Percentiles rank a stretch among this genome's conserved stretches.
phyloP scores from a whole-genome alignment of 495 filamentous ascomycete genomes.

The Xylaria bambusicola region DNA sequence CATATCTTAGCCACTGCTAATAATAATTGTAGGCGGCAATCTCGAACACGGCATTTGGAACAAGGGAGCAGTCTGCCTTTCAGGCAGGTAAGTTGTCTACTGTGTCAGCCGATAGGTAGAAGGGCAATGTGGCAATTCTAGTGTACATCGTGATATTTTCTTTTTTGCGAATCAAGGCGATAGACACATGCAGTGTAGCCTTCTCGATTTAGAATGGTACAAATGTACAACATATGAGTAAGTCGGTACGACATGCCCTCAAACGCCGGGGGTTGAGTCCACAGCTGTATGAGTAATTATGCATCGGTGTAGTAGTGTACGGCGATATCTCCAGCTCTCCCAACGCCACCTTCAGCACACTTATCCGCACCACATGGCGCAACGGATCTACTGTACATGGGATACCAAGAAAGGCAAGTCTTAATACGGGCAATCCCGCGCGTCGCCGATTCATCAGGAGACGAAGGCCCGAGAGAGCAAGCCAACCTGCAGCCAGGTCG shows the following conservation, averaged over 20 bases:
- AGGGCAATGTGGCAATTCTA: too few species aligned
- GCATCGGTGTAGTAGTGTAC: neutral
- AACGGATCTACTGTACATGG: neutral
- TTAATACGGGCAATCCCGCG: neutral
- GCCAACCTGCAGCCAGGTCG: conserved; percentile 5
- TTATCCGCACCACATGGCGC: neutral
- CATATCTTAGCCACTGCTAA: neutral
- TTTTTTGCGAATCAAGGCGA: too few species aligned
- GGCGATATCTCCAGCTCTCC: neutral
- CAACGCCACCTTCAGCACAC: conserved; percentile 2
- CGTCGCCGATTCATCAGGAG: neutral
- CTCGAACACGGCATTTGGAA: neutral
- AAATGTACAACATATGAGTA: neutral
- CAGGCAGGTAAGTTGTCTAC: too few species aligned
- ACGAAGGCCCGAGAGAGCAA: neutral
- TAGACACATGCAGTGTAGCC: too few species aligned
- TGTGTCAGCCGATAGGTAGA: too few species aligned
- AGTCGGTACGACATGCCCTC: neutral
- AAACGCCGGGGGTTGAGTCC: neutral
- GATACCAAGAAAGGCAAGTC: neutral
- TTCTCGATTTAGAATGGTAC: neutral
- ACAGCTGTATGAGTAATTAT: neutral
- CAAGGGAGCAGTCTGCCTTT: neutral
- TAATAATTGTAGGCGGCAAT: neutral
- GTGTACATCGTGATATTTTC: too few species aligned